Percentiles rank a stretch among this genome's conserved stretches.
Conservation (phyloP, 2,329 filamentous ascomycete species). For the Fusarium newnesense region DNA sequence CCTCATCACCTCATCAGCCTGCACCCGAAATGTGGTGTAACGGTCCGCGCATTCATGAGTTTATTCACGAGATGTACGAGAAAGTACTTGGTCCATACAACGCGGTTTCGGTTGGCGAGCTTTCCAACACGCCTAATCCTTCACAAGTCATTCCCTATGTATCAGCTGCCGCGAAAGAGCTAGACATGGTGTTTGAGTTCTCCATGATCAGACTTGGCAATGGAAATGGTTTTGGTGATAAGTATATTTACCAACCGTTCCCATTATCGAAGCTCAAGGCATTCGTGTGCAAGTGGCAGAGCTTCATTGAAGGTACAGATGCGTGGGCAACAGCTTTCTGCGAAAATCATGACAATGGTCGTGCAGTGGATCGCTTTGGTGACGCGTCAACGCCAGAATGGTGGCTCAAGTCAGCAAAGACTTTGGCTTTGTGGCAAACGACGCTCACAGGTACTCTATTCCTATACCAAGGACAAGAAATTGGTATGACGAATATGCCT, state of each 20-base stretch:
- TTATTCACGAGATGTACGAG: conserved; percentile 66
- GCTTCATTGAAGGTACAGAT: conserved; percentile 59
- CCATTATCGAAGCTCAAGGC: conserved; percentile 56
- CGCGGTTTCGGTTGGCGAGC: conserved; percentile 71
- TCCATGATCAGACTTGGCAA: conserved; percentile 65
- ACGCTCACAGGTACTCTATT: conserved; percentile 65
- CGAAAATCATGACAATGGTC: conserved; percentile 72
- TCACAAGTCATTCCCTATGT: conserved; percentile 66
- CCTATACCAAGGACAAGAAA: conserved; percentile 70
- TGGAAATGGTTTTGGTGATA: conserved; percentile 57
- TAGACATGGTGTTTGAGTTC: conserved; percentile 72
- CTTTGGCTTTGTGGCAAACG: conserved; percentile 61
- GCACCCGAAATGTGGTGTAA: conserved; percentile 65
- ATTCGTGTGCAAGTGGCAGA: conserved; percentile 59
- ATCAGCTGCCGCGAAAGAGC: conserved; percentile 60
- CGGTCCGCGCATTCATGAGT: conserved; percentile 72
- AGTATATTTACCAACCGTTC: conserved; percentile 63
- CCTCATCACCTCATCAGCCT: conserved; percentile 52
- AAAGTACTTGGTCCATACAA: conserved; percentile 64
- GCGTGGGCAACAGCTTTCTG: conserved; percentile 70
- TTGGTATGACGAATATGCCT: conserved; percentile 69
- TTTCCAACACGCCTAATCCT: conserved; percentile 65
- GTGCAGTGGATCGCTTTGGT: conserved; percentile 66
- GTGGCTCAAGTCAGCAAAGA: conserved; percentile 60
- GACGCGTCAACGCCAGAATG: conserved; percentile 55